These are phyloP conservation scores for Gossypium anomalum DNA, from an alignment of 345 rosid species.

Conservation along the genomic window DNA sequence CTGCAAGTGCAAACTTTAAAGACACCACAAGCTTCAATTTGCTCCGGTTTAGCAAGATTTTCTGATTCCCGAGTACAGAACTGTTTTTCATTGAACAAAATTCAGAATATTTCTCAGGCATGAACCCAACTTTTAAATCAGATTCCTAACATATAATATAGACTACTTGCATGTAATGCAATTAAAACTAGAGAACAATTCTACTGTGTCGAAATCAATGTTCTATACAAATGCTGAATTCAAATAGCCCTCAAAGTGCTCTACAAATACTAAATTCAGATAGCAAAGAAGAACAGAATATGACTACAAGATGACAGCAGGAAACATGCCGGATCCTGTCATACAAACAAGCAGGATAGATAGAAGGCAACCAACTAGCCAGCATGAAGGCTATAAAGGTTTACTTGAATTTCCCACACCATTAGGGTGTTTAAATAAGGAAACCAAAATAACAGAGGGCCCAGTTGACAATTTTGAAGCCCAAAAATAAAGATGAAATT, in stretches of 20 bases:
- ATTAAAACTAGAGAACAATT: slow-evolving; percentile 4
- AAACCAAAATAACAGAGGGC: not conserved
- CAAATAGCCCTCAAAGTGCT: not conserved
- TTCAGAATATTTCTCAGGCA: slow-evolving; percentile 6
- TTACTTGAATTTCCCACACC: not conserved
- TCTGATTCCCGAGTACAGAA: slow-evolving; percentile 30
- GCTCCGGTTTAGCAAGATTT: slow-evolving; percentile 43
- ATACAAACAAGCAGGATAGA: not conserved
- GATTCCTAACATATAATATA: slow-evolving; percentile 2
- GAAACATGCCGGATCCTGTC: not conserved
- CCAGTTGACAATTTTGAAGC: not conserved
- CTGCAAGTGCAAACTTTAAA: slow-evolving; percentile 45
- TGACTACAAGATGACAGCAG: not conserved
- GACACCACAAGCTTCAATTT: slow-evolving; percentile 29
- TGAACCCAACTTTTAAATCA: slow-evolving; percentile 1
- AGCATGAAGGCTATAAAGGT: not conserved
- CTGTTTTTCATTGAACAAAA: slow-evolving; percentile 31
- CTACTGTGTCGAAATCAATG: not conserved
- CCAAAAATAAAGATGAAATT: not conserved
- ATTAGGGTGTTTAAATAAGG: not conserved
- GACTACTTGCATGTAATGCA: slow-evolving; percentile 3
- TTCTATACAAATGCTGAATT: not conserved
- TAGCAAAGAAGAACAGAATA: not conserved
- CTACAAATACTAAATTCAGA: not conserved
- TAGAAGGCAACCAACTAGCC: not conserved